Evolutionary conservation across 352 stramenopile genomes (phyloP).

Genomic region (Pythium monospermum): DNA sequence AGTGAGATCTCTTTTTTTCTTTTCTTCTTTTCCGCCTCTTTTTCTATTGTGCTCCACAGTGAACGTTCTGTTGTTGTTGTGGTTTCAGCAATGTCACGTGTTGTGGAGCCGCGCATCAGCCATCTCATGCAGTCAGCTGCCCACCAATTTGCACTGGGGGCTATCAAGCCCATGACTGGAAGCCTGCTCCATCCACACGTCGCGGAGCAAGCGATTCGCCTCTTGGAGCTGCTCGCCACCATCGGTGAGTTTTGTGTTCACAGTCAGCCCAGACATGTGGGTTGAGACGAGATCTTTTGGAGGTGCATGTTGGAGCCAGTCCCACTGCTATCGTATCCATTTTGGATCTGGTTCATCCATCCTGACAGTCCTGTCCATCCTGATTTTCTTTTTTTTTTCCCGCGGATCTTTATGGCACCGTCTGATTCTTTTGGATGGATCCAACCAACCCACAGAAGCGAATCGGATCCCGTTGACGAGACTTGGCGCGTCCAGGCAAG

Average conservation of each 20-base stretch:
- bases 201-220: conserved; percentile 43
- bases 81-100: not conserved
- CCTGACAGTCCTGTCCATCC: no score
- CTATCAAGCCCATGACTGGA: conserved; percentile 30
- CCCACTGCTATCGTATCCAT: no score
- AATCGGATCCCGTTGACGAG: conserved; percentile 53
- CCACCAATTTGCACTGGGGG: conserved; percentile 42
- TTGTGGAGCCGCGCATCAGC: conserved; percentile 25
- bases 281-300: not conserved
- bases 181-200: conserved; percentile 11
- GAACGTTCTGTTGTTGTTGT: not conserved
- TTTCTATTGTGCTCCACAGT: no score
- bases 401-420: no score
- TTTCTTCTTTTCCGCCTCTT: not conserved
- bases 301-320: no score
- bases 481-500: conserved; percentile 40
- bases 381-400: no score
- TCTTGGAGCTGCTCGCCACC: conserved; percentile 45
- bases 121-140: conserved; percentile 35
- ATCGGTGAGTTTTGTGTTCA: conserved; percentile 29
- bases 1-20: not conserved
- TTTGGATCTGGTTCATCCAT: not conserved
- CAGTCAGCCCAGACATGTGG: not conserved
- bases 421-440: no score
- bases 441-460: conserved; percentile 26